These are phyloP conservation scores for Lunularia cruciata DNA, from an alignment of 225 moss, liverwort and hornwort species.

Conservation along the genomic window DNA sequence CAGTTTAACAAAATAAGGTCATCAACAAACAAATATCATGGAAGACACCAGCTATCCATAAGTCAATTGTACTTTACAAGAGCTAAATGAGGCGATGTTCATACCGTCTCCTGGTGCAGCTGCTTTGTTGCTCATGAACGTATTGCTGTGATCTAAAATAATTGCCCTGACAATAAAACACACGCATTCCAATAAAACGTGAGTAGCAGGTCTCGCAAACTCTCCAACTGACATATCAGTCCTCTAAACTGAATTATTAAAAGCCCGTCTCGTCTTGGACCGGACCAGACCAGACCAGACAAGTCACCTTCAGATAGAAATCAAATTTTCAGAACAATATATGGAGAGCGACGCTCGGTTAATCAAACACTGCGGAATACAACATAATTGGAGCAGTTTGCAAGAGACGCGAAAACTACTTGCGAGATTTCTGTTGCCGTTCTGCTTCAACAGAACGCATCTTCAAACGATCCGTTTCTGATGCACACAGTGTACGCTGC, in stretches of 20 bases:
- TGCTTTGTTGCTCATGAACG: conserved; percentile 40
- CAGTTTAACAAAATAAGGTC: background rate
- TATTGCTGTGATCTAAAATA: conserved; percentile 41
- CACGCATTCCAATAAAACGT: background rate
- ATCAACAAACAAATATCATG: background rate
- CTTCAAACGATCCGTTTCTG: conserved; percentile 89
- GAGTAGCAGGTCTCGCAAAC: background rate
- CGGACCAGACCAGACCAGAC: too few species aligned
- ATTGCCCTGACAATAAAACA: conserved; percentile 36
- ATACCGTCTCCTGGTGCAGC: conserved; percentile 43
- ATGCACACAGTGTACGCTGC: conserved; percentile 71
- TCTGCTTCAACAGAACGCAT: conserved; percentile 91
- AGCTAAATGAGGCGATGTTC: background rate
- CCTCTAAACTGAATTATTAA: conserved; percentile 14
- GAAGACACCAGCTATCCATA: background rate
- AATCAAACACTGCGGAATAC: background rate
- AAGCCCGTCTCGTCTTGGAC: background rate
- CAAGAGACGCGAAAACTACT: conserved; percentile 47
- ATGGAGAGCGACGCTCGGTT: background rate
- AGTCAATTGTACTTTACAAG: too few species aligned
- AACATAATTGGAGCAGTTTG: conserved; percentile 11
- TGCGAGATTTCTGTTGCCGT: conserved; percentile 80
- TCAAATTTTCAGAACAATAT: background rate
- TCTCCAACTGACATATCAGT: background rate
- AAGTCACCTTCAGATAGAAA: background rate